phyloP scores from a whole-genome alignment of 208 protist species.

The Novymonas esmeraldas region DNA sequence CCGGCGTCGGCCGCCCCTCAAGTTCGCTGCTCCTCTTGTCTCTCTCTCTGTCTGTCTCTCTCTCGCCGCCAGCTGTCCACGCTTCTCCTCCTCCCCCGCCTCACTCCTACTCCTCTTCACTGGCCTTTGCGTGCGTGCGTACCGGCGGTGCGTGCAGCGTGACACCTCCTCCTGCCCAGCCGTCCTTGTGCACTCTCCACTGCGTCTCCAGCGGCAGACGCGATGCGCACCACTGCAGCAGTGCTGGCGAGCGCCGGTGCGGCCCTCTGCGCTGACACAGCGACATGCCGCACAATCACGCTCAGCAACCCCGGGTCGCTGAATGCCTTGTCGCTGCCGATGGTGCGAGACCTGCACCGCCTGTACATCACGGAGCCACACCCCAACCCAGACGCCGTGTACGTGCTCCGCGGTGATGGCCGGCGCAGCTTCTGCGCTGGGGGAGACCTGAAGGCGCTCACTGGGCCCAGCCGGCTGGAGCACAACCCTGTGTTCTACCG shows the following conservation, averaged over 20 bases:
- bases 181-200: not conserved
- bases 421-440: conserved; percentile 74
- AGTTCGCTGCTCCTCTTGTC: too few relatives aligned
- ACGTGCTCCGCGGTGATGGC: conserved; percentile 48
- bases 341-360: conserved; percentile 47
- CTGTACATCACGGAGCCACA: conserved; percentile 45
- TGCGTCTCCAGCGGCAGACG: not conserved
- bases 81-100: not conserved
- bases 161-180: not conserved
- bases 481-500: conserved; percentile 55
- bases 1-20: too few relatives aligned
- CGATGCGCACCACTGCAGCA: conserved; percentile 5
- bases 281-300: conserved; percentile 47
- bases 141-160: not conserved
- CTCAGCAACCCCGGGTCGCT: conserved; percentile 39
- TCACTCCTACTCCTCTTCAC: not conserved
- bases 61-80: too few relatives aligned
- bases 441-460: conserved; percentile 65
- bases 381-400: conserved; percentile 34
- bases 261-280: conserved; percentile 37
- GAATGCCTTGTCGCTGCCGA: conserved; percentile 52
- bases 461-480: not conserved
- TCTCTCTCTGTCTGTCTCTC: too few relatives aligned
- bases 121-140: too few relatives aligned
- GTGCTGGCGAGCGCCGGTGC: conserved; percentile 10